Percentiles rank a stretch among this genome's conserved stretches.
These are phyloP conservation scores for Paramecium primaurelia DNA, from an alignment of 73 alveolate genomes.

Conservation along the genomic window DNA sequence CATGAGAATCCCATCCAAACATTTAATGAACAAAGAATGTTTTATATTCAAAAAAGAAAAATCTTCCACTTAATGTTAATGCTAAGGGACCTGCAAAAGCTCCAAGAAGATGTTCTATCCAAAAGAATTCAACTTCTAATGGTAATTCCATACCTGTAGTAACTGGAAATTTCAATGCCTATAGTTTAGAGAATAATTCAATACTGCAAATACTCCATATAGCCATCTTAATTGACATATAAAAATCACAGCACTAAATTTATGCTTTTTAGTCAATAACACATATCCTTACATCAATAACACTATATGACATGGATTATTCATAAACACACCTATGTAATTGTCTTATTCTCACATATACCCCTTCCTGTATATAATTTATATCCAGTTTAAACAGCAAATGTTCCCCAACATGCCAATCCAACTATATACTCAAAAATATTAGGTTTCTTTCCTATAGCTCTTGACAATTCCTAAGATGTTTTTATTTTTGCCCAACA, in stretches of 20 bases:
- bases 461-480: slow-evolving; percentile 33
- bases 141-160: slow-evolving; percentile 49
- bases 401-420: slow-evolving; percentile 30
- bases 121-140: slow-evolving; percentile 55
- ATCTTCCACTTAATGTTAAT: slow-evolving; percentile 46
- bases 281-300: slow-evolving; percentile 48
- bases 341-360: background rate
- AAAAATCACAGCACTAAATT: slow-evolving; percentile 46
- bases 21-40: background rate
- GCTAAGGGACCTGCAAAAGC: slow-evolving; percentile 60
- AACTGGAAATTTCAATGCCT: slow-evolving; percentile 53
- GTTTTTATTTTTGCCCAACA: background rate
- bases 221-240: slow-evolving; percentile 51
- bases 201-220: slow-evolving; percentile 53
- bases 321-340: slow-evolving; percentile 48
- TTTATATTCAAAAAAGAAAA: slow-evolving; percentile 27
- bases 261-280: slow-evolving; percentile 38
- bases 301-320: slow-evolving; percentile 60
- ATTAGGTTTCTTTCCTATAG: slow-evolving; percentile 8
- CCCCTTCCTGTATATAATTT: slow-evolving; percentile 59
- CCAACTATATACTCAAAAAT: slow-evolving; percentile 29
- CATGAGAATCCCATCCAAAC: slow-evolving; percentile 47
- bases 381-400: slow-evolving; percentile 28
- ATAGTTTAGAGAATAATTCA: background rate
- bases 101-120: slow-evolving; percentile 58